Evolutionary conservation across 108 stramenopile species (phyloP).

Genomic region (Skeletonema potamos): DNA sequence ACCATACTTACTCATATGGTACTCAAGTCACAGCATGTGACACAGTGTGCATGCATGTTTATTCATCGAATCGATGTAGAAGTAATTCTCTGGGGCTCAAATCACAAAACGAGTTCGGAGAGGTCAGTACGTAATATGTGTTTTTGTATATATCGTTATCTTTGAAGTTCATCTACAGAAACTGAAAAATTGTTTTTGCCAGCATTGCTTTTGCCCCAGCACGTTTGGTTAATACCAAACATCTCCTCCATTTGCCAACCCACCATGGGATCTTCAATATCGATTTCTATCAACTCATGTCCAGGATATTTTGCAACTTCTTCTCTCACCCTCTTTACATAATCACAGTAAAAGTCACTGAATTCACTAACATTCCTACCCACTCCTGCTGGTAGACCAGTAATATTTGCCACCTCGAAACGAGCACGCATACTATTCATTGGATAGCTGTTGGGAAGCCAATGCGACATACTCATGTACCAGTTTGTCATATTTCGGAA

Average conservation of each 20-base stretch:
- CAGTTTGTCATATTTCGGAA: background rate
- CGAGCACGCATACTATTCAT: background rate
- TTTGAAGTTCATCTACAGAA: background rate
- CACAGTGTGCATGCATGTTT: too few species aligned
- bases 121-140: too few species aligned
- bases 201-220: constrained; percentile 7
- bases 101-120: too few species aligned
- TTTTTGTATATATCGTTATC: too few species aligned
- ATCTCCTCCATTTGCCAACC: constrained; percentile 4
- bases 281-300: background rate
- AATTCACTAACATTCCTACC: background rate
- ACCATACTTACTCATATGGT: too few species aligned
- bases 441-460: background rate
- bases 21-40: too few species aligned
- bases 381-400: background rate
- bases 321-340: background rate
- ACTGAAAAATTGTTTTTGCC: background rate
- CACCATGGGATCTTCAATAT: constrained; percentile 13
- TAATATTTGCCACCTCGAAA: background rate
- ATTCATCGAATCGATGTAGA: too few species aligned
- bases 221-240: constrained; percentile 3
- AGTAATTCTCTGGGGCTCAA: too few species aligned
- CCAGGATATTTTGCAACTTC: background rate
- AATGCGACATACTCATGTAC: background rate
- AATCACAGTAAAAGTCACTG: background rate